phyloP scores from a whole-genome alignment of 768 basidiomycete species.

The Xerocomellus intermedius region DNA sequence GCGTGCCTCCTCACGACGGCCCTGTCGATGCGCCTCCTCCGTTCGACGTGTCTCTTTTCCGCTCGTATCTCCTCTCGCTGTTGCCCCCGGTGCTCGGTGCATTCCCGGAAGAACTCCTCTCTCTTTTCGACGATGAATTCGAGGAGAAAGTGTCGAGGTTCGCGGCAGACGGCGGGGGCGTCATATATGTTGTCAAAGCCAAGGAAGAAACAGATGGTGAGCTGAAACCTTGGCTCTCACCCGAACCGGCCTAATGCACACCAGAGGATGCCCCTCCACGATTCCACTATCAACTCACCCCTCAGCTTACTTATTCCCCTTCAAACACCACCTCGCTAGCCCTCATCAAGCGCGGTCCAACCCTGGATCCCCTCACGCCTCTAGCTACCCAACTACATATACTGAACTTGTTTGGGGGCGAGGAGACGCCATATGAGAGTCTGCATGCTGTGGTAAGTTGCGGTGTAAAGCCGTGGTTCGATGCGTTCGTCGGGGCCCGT shows the following conservation, averaged over 20 bases:
- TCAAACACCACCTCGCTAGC: slow-evolving; percentile 84
- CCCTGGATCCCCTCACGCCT: slow-evolving; percentile 76
- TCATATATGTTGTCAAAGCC: slow-evolving; percentile 79
- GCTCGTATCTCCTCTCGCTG: slow-evolving; percentile 65
- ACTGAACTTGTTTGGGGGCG: slow-evolving; percentile 86
- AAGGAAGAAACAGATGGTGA: slow-evolving; percentile 74
- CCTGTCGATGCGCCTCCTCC: slow-evolving; percentile 38
- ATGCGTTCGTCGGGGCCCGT: slow-evolving; percentile 90
- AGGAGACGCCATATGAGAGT: slow-evolving; percentile 92
- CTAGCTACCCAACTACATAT: slow-evolving; percentile 87
- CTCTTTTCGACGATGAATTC: slow-evolving; percentile 71
- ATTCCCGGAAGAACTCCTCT: slow-evolving; percentile 57
- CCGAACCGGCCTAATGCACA: slow-evolving; percentile 8
- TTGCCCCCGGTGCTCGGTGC: slow-evolving; percentile 86
- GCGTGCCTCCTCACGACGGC: slow-evolving; percentile 25
- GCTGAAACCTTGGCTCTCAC: slow-evolving; percentile 14
- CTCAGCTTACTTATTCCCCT: slow-evolving; percentile 76
- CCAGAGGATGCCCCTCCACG: slow-evolving; percentile 66
- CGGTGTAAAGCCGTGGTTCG: slow-evolving; percentile 98
- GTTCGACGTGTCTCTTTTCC: slow-evolving; percentile 72
- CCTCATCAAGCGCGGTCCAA: slow-evolving; percentile 88
- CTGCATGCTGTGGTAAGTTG: slow-evolving; percentile 92
- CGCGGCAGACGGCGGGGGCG: slow-evolving; percentile 70
- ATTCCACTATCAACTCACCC: slow-evolving; percentile 64
- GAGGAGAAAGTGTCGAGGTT: slow-evolving; percentile 75